Conservation (phyloP, 75 land plant genomes). For the Cupressus sempervirens region DNA sequence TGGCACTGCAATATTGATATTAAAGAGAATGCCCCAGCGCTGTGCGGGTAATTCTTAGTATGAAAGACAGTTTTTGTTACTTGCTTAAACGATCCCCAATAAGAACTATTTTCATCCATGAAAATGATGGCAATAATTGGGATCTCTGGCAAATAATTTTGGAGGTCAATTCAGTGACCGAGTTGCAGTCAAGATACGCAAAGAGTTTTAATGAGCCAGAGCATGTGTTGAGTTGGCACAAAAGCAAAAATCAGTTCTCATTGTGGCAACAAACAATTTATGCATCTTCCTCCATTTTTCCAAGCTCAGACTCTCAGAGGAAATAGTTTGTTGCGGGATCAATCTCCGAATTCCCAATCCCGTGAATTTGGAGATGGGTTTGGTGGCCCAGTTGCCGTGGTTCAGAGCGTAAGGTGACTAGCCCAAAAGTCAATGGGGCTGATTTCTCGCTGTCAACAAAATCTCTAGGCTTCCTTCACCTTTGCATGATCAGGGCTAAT, state of each 20-base stretch:
- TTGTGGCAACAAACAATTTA: slow-evolving; percentile 12
- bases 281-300: slow-evolving; percentile 5
- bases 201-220: slow-evolving; percentile 13
- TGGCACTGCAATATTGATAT: background rate
- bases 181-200: slow-evolving; percentile 2
- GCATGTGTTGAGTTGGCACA: slow-evolving; percentile 25
- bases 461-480: background rate
- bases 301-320: background rate
- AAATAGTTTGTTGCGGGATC: background rate
- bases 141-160: slow-evolving; percentile 22
- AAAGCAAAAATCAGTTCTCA: slow-evolving; percentile 30
- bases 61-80: background rate
- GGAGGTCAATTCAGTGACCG: background rate
- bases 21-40: background rate
- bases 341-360: background rate
- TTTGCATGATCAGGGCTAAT: slow-evolving; percentile 1
- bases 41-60: background rate
- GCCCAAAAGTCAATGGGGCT: slow-evolving; percentile 23
- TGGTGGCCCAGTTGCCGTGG: background rate
- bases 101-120: slow-evolving; percentile 22
- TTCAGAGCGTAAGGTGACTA: slow-evolving; percentile 21
- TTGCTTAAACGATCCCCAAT: background rate
- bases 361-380: background rate
- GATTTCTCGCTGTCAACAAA: slow-evolving; percentile 25
- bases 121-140: slow-evolving; percentile 21